Percentiles rank a stretch among this genome's conserved stretches.
These are phyloP conservation scores for Pseudozyma sp. DNA, from an alignment of 1,284 basidiomycete species.

Conservation along the genomic window DNA sequence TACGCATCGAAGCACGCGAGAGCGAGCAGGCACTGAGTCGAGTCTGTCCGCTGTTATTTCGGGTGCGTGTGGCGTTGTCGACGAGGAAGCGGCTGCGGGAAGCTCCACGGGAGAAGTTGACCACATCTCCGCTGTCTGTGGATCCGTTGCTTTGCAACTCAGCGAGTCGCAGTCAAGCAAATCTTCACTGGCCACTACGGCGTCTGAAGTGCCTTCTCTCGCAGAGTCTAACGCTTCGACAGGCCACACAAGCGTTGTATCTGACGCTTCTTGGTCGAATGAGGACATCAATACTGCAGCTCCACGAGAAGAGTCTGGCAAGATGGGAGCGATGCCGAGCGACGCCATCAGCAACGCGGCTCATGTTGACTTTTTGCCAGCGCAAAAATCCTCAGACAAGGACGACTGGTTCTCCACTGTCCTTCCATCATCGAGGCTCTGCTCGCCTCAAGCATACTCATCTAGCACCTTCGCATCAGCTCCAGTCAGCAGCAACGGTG, in stretches of 20 bases:
- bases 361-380: no score
- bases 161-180: slow-evolving; percentile 1
- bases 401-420: no score
- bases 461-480: no score
- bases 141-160: not conserved
- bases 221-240: slow-evolving; percentile 10
- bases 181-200: not conserved
- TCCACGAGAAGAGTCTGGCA: not conserved
- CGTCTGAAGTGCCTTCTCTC: not conserved
- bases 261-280: slow-evolving; percentile 4
- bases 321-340: not conserved
- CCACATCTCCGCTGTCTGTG: not conserved
- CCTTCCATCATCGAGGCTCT: not conserved
- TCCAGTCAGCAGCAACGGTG: not conserved
- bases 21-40: no score
- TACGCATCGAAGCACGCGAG: no score
- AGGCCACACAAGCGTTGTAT: slow-evolving; percentile 17
- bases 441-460: not conserved
- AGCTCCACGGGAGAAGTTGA: not conserved
- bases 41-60: no score
- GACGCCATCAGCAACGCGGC: no score
- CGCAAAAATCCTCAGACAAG: no score
- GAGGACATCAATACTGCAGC: not conserved
- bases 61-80: no score
- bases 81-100: no score